phyloP scores from a whole-genome alignment of 768 basidiomycete species.

The Jaapia argillacea region DNA sequence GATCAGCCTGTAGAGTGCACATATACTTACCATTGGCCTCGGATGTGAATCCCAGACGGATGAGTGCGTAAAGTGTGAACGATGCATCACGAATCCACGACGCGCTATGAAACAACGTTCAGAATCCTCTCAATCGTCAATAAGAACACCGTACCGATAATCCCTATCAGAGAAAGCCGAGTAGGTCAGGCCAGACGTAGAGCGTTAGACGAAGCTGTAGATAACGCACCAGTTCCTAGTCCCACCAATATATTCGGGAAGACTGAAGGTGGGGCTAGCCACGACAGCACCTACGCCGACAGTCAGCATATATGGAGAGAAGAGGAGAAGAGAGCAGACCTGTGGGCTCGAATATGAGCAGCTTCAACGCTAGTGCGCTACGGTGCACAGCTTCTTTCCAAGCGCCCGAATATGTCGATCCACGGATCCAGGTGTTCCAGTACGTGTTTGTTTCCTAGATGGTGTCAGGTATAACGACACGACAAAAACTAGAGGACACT shows the following conservation, averaged over 20 bases:
- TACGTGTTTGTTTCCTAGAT: conserved; percentile 61
- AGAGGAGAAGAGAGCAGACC: conserved; percentile 27
- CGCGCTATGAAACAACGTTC: conserved; percentile 34
- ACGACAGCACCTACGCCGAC: conserved; percentile 65
- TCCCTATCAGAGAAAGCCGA: no score
- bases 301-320: conserved; percentile 4
- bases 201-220: conserved; percentile 6
- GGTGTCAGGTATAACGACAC: not conserved
- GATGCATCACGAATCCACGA: conserved; percentile 95
- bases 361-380: conserved; percentile 87
- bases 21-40: conserved; percentile 70
- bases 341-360: conserved; percentile 88
- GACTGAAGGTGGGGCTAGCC: conserved; percentile 90
- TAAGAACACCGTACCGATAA: conserved; percentile 38
- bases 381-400: conserved; percentile 96
- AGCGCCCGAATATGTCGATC: conserved; percentile 81
- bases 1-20: not conserved
- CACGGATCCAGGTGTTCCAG: conserved; percentile 87
- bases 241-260: conserved; percentile 89
- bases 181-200: conserved; percentile 3
- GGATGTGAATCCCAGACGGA: conserved; percentile 87
- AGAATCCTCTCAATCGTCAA: not conserved
- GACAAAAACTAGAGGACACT: not conserved
- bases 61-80: conserved; percentile 91
- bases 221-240: conserved; percentile 84